Percentiles rank a stretch among this genome's conserved stretches.
These are phyloP conservation scores for Fonsecaea pedrosoi DNA, from an alignment of 2,329 filamentous ascomycete species.

Conservation along the genomic window DNA sequence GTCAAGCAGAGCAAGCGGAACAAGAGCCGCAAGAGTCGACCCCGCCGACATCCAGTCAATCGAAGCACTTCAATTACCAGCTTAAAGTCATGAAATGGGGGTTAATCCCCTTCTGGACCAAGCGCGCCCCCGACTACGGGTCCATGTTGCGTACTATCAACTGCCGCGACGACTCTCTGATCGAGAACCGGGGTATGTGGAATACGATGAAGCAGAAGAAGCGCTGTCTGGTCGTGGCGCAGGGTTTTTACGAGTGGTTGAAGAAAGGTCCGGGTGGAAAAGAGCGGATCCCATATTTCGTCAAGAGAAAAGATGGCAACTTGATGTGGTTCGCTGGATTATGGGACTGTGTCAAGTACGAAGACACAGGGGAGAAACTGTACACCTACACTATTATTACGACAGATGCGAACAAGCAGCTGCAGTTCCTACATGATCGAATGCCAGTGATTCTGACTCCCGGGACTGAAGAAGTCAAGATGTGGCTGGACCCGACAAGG, in stretches of 20 bases:
- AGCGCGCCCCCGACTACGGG: constrained; percentile 77
- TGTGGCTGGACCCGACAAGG: constrained; percentile 78
- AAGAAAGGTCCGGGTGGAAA: constrained; percentile 74
- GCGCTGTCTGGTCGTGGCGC: constrained; percentile 83
- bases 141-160: constrained; percentile 90
- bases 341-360: constrained; percentile 86
- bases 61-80: constrained; percentile 68
- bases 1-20: constrained; percentile 21
- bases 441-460: constrained; percentile 94
- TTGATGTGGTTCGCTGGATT: constrained; percentile 90
- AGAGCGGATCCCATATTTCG: constrained; percentile 83
- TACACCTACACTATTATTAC: constrained; percentile 97
- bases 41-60: constrained; percentile 24
- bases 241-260: constrained; percentile 97
- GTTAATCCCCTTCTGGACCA: constrained; percentile 91
- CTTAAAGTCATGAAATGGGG: constrained; percentile 97
- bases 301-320: constrained; percentile 79
- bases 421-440: constrained; percentile 87
- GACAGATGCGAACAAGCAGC: constrained; percentile 79
- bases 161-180: constrained; percentile 86
- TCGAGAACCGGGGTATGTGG: constrained; percentile 83
- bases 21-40: constrained; percentile 21
- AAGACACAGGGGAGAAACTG: constrained; percentile 73
- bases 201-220: constrained; percentile 87
- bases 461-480: constrained; percentile 70